A percentile compares a stretch with the other conserved stretches of the same genome.
These are phyloP conservation scores for Aspergillus novoparasiticus DNA, from an alignment of 2,329 filamentous ascomycete genomes.

Conservation along the genomic window DNA sequence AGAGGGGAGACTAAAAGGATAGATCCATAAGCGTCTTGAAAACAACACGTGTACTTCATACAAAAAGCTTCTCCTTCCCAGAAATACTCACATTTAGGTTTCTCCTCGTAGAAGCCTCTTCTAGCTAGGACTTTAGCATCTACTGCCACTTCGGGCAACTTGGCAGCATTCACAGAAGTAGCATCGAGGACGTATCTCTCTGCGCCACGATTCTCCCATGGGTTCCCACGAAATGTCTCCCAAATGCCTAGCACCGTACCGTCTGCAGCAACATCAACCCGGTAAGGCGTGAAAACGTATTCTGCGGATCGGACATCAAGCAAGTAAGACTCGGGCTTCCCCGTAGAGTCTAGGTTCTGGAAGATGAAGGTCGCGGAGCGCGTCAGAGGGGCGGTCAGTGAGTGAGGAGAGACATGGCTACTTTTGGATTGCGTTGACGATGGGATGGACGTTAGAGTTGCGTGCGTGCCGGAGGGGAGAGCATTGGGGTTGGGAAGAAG, in stretches of 20 bases:
- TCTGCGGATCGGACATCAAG: slow-evolving; percentile 76
- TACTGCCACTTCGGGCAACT: slow-evolving; percentile 50
- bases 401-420: slow-evolving; percentile 44
- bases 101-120: slow-evolving; percentile 77
- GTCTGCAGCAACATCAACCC: slow-evolving; percentile 65
- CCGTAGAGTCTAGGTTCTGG: slow-evolving; percentile 60
- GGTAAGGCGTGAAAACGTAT: slow-evolving; percentile 74
- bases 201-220: slow-evolving; percentile 80
- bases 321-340: slow-evolving; percentile 64
- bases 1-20: slow-evolving; percentile 69
- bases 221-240: slow-evolving; percentile 86
- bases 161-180: slow-evolving; percentile 17
- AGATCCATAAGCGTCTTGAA: slow-evolving; percentile 8
- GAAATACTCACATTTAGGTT: slow-evolving; percentile 68
- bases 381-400: slow-evolving; percentile 65
- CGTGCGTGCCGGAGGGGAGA: slow-evolving; percentile 52
- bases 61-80: slow-evolving; percentile 4
- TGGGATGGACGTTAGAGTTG: slow-evolving; percentile 51
- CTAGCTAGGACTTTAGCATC: slow-evolving; percentile 62
- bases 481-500: slow-evolving; percentile 47
- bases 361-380: slow-evolving; percentile 74
- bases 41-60: not conserved
- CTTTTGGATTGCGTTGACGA: slow-evolving; percentile 38
- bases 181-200: slow-evolving; percentile 46
- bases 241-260: slow-evolving; percentile 63